Base-by-base conservation (phyloP, 1,139 yeast species). In the Blastobotrys raffinosifermentans region DNA sequence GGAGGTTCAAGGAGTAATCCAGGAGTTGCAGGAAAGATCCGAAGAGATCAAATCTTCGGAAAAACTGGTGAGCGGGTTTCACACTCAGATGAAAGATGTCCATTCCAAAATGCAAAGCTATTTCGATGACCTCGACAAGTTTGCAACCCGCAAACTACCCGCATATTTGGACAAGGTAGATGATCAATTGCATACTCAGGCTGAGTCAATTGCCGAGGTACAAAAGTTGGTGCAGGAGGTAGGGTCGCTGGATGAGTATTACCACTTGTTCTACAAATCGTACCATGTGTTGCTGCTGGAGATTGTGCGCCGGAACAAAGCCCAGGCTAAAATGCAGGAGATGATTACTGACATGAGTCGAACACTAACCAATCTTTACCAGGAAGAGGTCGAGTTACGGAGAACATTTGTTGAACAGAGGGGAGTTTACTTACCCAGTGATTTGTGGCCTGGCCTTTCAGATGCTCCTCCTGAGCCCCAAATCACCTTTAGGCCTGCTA, bases 341-440 rank as follows among this genome's bases (percentile, higher is more conserved):
- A 47, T 72, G 6, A 53, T 73, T 1, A 53, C 60, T 4, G 64
- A 64, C 1, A 66, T 77, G 47, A 60, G 67, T 31, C 35, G 47
- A 0, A 60, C 65, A 35, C 49, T 77, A 13, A 46, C 57, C 15
- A 43, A 49, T 2, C 48, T 73, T 2, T 63, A 48, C 18, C 40
- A 45, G 8, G 64, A 67, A 2, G 83, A 78, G 44, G 50, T 54
- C 25, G 54, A 51, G 1, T 52, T 55, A 11, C 59, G 81, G 27
- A 48, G 60, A 15, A 43, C 51, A 7, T 77, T 77, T 45, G 44
- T 73, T 30, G 46, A 52, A 2, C 54, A 58, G 6, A 63, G 75
- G 52, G 78, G 77, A 0, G 70, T 68, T 32, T 77, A 56, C 46
- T 56, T 78, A 8, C 85, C 85, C 0, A 64, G 59, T 26, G 73